A percentile compares a stretch with the other conserved stretches of the same genome.
Conservation (phyloP, 202 grass and related monocot species). For the Digitaria exilis region DNA sequence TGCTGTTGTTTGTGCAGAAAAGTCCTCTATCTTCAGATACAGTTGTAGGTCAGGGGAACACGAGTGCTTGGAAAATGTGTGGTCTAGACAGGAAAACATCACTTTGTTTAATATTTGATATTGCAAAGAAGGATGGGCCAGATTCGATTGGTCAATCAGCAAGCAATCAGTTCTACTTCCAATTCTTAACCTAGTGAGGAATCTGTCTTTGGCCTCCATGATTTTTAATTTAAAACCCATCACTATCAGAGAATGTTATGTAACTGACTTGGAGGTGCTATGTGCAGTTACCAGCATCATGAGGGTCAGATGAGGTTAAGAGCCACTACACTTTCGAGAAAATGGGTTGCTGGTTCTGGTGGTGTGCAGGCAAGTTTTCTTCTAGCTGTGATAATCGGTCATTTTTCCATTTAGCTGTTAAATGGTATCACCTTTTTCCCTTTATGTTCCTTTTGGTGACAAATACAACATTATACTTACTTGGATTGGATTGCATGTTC, state of each 20-base stretch:
- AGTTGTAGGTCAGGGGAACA: constrained; percentile 84
- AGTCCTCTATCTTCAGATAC: constrained; percentile 87
- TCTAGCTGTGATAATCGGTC: constrained; percentile 11
- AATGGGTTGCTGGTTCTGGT: constrained; percentile 75
- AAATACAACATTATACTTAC: constrained; percentile 6
- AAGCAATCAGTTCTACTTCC: constrained; percentile 92
- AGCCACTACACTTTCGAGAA: constrained; percentile 80
- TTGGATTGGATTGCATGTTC: constrained; percentile 19
- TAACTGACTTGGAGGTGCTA: constrained; percentile 29
- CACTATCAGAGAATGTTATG: constrained; percentile 18
- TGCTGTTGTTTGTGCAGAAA: constrained; percentile 65
- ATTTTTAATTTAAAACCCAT: not conserved
- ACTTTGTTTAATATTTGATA: constrained; percentile 85
- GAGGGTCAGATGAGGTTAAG: constrained; percentile 92
- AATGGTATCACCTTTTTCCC: constrained; percentile 11
- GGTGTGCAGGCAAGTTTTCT: constrained; percentile 61
- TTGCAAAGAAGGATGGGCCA: constrained; percentile 75
- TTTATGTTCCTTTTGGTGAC: not conserved
- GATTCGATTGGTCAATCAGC: constrained; percentile 64
- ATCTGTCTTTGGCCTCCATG: not conserved
- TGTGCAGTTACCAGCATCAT: constrained; percentile 92
- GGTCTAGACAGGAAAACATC: constrained; percentile 96
- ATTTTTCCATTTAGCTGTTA: not conserved
- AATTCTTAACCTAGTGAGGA: constrained; percentile 95
- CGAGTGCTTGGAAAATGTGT: constrained; percentile 98